phyloP scores from a whole-genome alignment of 2,329 filamentous ascomycete genomes.

The Trichoderma sp. region DNA sequence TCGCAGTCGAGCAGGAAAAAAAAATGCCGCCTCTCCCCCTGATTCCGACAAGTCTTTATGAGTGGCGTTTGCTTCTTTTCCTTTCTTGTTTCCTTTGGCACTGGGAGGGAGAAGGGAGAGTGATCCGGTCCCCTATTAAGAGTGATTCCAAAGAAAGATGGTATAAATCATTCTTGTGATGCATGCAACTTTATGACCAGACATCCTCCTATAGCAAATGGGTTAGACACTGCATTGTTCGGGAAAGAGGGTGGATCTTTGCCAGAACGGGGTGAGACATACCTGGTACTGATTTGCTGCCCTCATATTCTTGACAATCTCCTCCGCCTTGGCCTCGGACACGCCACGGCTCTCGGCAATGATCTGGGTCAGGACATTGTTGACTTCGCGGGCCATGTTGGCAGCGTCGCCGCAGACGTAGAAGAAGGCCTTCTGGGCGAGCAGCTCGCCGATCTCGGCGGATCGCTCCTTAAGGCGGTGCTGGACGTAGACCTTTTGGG shows the following conservation, averaged over 20 bases:
- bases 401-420: slow-evolving; percentile 98
- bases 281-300: slow-evolving; percentile 95
- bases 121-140: neutral
- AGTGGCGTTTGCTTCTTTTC: neutral
- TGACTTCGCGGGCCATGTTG: slow-evolving; percentile 95
- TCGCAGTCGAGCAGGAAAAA: slow-evolving; percentile 16
- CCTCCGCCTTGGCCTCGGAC: slow-evolving; percentile 84
- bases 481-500: slow-evolving; percentile 95
- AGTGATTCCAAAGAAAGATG: slow-evolving; percentile 1
- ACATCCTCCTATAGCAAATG: slow-evolving; percentile 62
- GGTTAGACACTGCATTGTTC: neutral
- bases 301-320: slow-evolving; percentile 96
- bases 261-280: slow-evolving; percentile 37
- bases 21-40: neutral
- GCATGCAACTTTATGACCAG: slow-evolving; percentile 57
- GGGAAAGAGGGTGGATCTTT: neutral
- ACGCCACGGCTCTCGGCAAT: slow-evolving; percentile 82
- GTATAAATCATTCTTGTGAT: neutral
- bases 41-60: slow-evolving; percentile 5
- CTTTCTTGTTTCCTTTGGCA: neutral
- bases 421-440: slow-evolving; percentile 87
- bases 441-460: slow-evolving; percentile 81
- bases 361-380: slow-evolving; percentile 81
- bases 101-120: too few relatives aligned
- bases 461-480: slow-evolving; percentile 84